Evolutionary conservation across 225 moss, liverwort and hornwort genomes (phyloP).

Genomic region (Sphagnum tenellum): DNA sequence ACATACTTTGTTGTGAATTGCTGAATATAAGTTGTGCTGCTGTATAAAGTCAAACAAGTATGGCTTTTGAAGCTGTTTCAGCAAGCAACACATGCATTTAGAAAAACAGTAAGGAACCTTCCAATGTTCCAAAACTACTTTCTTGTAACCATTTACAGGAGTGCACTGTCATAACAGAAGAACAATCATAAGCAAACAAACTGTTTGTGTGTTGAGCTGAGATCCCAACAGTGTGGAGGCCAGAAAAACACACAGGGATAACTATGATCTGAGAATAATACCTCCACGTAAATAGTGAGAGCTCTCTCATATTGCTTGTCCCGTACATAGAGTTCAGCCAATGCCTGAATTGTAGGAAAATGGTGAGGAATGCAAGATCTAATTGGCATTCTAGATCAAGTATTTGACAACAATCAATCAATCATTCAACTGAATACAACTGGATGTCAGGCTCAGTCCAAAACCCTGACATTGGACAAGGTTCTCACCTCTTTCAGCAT

Average conservation of each 20-base stretch:
- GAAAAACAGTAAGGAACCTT: slow-evolving; percentile 1
- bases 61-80: slow-evolving; percentile 66
- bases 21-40: slow-evolving; percentile 66
- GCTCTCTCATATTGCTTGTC: slow-evolving; percentile 77
- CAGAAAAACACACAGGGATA: neutral
- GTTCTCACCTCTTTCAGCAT: slow-evolving; percentile 63
- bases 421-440: too few species aligned
- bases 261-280: slow-evolving; percentile 11
- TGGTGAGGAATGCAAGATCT: neutral
- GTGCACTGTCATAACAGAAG: too few species aligned
- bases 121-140: too few species aligned
- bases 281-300: slow-evolving; percentile 83
- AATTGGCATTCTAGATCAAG: neutral
- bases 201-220: neutral
- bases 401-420: neutral
- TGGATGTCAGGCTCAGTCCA: too few species aligned
- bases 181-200: neutral
- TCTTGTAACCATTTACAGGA: too few species aligned
- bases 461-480: neutral
- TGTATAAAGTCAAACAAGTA: slow-evolving; percentile 83
- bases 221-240: neutral
- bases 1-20: slow-evolving; percentile 86
- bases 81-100: slow-evolving; percentile 7
- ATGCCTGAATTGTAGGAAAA: slow-evolving; percentile 37
- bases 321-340: slow-evolving; percentile 72